A percentile compares a stretch with the other conserved stretches of the same genome.
Conservation (phyloP, 2,329 filamentous ascomycete genomes). For the Fonsecaea multimorphosa region DNA sequence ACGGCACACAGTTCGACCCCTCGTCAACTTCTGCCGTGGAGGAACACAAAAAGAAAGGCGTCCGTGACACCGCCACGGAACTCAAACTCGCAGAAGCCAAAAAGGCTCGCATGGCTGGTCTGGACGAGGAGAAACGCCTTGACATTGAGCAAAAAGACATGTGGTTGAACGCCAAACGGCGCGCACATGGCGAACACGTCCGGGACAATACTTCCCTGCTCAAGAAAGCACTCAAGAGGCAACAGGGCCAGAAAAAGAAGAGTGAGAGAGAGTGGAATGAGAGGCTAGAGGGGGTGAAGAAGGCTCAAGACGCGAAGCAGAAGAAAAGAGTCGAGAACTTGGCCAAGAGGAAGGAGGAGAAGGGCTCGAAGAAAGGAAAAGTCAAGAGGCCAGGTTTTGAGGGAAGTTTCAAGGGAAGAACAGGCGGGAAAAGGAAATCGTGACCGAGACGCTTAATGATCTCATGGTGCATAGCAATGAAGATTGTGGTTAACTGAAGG, state of each 20-base stretch:
- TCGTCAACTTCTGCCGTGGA: constrained; percentile 65
- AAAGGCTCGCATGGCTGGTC: constrained; percentile 74
- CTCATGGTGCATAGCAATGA: neutral
- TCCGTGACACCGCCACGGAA: constrained; percentile 82
- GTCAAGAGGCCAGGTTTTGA: constrained; percentile 71
- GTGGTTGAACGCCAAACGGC: constrained; percentile 89
- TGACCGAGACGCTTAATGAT: constrained; percentile 1
- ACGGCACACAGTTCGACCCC: constrained; percentile 80
- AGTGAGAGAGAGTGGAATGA: constrained; percentile 87
- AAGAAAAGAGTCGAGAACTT: constrained; percentile 83
- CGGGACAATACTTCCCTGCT: constrained; percentile 83
- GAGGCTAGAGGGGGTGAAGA: constrained; percentile 72
- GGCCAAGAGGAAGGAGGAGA: constrained; percentile 74
- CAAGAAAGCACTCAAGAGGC: constrained; percentile 94
- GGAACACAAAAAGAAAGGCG: constrained; percentile 74
- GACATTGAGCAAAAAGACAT: constrained; percentile 92
- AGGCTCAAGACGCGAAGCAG: constrained; percentile 78
- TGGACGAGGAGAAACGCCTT: constrained; percentile 80
- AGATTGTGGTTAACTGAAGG: neutral
- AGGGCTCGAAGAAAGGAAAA: constrained; percentile 62
- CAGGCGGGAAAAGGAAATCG: constrained; percentile 36
- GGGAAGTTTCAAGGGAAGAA: constrained; percentile 67
- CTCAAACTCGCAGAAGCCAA: constrained; percentile 87
- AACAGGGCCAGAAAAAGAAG: constrained; percentile 88
- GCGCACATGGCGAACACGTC: constrained; percentile 86